Evolutionary conservation across 1,284 basidiomycete genomes (phyloP).

Genomic region (Entoloma clypeatum): DNA sequence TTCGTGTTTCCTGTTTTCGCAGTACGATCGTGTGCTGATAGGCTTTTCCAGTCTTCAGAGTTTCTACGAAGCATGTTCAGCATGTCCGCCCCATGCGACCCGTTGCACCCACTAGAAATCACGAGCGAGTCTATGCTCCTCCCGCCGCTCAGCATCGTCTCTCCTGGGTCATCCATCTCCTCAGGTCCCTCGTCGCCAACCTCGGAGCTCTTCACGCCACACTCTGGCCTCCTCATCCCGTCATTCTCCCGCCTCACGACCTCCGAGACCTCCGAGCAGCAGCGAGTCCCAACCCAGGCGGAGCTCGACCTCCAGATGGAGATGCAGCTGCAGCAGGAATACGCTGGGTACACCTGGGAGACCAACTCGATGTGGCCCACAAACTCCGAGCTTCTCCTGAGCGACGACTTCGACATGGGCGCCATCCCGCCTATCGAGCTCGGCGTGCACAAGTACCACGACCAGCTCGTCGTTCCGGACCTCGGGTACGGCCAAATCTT

Average conservation of each 20-base stretch:
- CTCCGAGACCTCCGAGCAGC: conserved; percentile 18
- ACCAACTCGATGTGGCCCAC: conserved; percentile 26
- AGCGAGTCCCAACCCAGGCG: conserved; percentile 21
- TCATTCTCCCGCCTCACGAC: conserved; percentile 20
- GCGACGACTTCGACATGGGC: conserved; percentile 40
- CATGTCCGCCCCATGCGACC: conserved; percentile 22
- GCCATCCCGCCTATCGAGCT: conserved; percentile 39
- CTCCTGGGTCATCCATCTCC: conserved; percentile 34
- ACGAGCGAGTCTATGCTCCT: conserved; percentile 28
- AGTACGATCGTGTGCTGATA: conserved; percentile 9
- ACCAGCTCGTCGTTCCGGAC: conserved; percentile 20
- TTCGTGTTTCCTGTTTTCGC: conserved; percentile 20
- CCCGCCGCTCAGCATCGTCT: conserved; percentile 29
- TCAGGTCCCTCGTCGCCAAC: conserved; percentile 35
- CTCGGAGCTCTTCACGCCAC: conserved; percentile 37
- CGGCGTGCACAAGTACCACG: conserved; percentile 31
- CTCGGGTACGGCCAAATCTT: conserved; percentile 23
- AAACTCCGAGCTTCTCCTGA: conserved; percentile 27
- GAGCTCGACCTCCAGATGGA: conserved; percentile 34
- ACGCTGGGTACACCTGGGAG: conserved; percentile 34
- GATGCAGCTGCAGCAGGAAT: conserved; percentile 35
- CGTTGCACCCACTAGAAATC: conserved; percentile 38
- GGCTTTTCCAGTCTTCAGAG: conserved; percentile 35
- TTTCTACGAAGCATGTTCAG: conserved; percentile 45
- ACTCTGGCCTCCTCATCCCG: conserved; percentile 20